A percentile compares a stretch with the other conserved stretches of the same genome.
phyloP scores from a whole-genome alignment of 2,329 filamentous ascomycete genomes.

The Fusarium multiceps region DNA sequence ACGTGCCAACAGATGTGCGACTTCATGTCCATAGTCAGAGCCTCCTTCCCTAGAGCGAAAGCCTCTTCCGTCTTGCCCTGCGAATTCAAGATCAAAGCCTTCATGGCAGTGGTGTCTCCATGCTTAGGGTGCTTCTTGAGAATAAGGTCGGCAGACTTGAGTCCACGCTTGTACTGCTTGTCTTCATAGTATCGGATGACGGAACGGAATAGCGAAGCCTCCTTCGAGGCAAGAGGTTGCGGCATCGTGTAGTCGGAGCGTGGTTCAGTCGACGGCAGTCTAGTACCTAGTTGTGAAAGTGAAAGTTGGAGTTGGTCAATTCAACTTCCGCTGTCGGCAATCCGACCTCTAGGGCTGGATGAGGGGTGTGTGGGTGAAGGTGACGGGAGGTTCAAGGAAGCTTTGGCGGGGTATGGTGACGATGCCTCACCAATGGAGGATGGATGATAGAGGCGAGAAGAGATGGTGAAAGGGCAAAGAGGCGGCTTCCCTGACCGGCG shows the following conservation, averaged over 20 bases:
- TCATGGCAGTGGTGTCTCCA: conserved; percentile 99
- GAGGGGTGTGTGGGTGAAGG: conserved; percentile 35
- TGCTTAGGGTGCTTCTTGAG: conserved; percentile 94
- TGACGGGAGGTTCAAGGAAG: conserved; percentile 26
- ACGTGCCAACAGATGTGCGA: conserved; percentile 99
- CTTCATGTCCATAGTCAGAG: conserved; percentile 96
- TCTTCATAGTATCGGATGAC: conserved; percentile 97
- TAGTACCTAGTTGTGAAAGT: background rate
- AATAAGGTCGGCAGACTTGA: conserved; percentile 97
- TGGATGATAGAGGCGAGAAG: background rate
- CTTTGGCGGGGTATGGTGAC: conserved; percentile 16
- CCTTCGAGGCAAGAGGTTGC: conserved; percentile 83
- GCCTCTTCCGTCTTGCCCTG: conserved; percentile 94
- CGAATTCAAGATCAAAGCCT: conserved; percentile 94
- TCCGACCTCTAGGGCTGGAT: conserved; percentile 27
- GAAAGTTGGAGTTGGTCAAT: conserved; percentile 5
- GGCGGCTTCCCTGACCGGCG: conserved; percentile 43
- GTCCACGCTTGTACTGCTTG: conserved; percentile 95
- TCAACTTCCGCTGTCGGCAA: conserved; percentile 31
- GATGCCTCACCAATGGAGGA: conserved; percentile 22
- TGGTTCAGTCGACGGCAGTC: background rate
- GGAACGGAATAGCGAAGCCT: conserved; percentile 92
- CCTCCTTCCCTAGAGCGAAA: conserved; percentile 90
- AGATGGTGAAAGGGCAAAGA: conserved; percentile 28
- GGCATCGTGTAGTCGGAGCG: conserved; percentile 64